Base-by-base conservation (phyloP, 176 grass and related monocot genomes). In the Oryza coarctata region DNA sequence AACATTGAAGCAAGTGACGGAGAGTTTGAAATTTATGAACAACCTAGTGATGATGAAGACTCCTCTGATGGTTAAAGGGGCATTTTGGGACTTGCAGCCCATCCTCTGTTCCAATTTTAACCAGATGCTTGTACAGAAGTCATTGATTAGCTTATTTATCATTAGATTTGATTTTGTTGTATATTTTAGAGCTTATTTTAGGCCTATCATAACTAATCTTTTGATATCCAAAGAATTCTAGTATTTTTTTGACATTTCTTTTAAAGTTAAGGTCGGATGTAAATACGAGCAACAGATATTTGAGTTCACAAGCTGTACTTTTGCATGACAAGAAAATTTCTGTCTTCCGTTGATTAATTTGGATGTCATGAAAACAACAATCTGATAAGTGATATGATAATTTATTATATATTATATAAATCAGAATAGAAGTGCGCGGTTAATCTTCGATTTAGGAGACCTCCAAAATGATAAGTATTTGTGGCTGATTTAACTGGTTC, bases 1-100 rank as follows among this genome's bases (percentile, higher is more conserved):
- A 57, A 78, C 5, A 57, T 80, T 20, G 83, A 91, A 65, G 75
- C 74, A 63, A 91, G 92, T 83, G 95, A 97, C 26, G 86, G 70
- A 18, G 92, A 94, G 78, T 97, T 92, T 55, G 83, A 97, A 84
- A 94, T 94, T 77, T 94, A 81, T 33, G 95, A 94, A 79, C 95
- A 89, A 60, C 83, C 83, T 29, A 97, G 95, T 74, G 92, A 94
- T 1, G 88, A 89, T 43, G 87, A 87, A 80, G 75, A 85, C 11
- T 83, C 18, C 2, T 83, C 77, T 20, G 88, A 86, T 80, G 82
- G 80, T 69, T 80, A 75, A 30, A 67, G 29, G 3, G 12, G 28
- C 47, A 28, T 74, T 61, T 45, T 27, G 62, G 22, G 27, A 79
- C 27, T 27, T 44, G 79, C 32, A 7, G 36, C 8, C 11, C 64